Evolutionary conservation across 345 rosid genomes (phyloP), one percentile per base, ranked within the genome.

Genomic region (Murraya paniculata): DNA sequence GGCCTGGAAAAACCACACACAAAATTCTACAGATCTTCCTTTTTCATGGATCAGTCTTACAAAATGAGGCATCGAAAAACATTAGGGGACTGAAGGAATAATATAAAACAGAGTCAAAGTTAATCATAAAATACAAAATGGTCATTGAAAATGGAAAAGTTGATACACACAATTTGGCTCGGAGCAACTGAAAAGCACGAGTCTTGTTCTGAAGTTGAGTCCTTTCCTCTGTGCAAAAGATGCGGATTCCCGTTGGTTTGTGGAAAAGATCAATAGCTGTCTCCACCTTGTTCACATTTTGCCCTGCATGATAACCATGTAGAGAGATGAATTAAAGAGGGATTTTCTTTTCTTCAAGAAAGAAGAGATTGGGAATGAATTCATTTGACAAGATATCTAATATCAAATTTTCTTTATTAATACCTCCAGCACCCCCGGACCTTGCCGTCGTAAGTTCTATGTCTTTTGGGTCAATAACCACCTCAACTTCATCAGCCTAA

Each of bases 371-470:
- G 41, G 48, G 70, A 77, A 48, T 48, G 5, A 38, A 48, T 69
- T 36, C 50, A 30, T 36, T 72, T 35, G 28, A n/a, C 10, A 21
- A 55, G 59, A 58, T 70, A 35, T 27, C 21, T 25, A 22, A 57
- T 25, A 33, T 57, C 71, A 78, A 78, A 27, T 62, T 60, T 24
- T 38, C 61, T 14, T 65, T n/a, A 68, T 78, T 74, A 79, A 82
- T 85, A 93, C 97, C 98, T 89, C 98, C 99, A 84, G 97, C 97
- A 31, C 99, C 99, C 67, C 99, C 99, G 64, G 99, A 88, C 87
- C 98, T 89, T 71, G 99, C 94, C 56, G 98, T 88, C 67, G 98
- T 89, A 78, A 96, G 97, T 86, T 93, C 99, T 84, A 91, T 89
- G 69, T 95, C 99, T 78, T 92, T 91, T 50, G 99, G 97, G 69